Evolutionary conservation across 2,329 filamentous ascomycete species (phyloP).

Genomic region (Fusarium multiceps): DNA sequence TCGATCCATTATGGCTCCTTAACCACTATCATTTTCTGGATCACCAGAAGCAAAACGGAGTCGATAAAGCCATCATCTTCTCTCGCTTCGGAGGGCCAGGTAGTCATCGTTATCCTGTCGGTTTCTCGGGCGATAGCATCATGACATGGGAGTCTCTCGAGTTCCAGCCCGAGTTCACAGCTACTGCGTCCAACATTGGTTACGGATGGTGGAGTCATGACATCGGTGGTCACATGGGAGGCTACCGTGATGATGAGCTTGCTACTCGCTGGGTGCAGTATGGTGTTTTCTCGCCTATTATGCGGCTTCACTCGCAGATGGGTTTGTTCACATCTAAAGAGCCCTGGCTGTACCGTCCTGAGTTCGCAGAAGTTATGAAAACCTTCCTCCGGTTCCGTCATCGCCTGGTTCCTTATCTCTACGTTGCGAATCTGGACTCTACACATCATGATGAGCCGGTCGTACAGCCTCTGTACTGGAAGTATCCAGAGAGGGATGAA

Average conservation of each 20-base stretch:
- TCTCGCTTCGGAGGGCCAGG: conserved; percentile 72
- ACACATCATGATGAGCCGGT: conserved; percentile 61
- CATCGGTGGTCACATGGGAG: conserved; percentile 71
- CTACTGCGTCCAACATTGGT: conserved; percentile 73
- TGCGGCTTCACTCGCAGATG: conserved; percentile 69
- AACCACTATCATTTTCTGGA: conserved; percentile 74
- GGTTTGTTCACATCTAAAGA: conserved; percentile 70
- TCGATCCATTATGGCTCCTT: conserved; percentile 73
- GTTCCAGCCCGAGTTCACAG: conserved; percentile 75
- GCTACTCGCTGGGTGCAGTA: conserved; percentile 70
- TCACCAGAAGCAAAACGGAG: conserved; percentile 50
- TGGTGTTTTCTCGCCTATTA: conserved; percentile 69
- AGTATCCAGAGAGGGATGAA: conserved; percentile 61
- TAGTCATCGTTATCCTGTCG: conserved; percentile 72
- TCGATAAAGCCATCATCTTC: conserved; percentile 61
- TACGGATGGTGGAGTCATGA: conserved; percentile 78
- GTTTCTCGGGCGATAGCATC: conserved; percentile 71
- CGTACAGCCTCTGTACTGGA: conserved; percentile 73
- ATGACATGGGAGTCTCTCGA: conserved; percentile 69
- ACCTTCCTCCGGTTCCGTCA: conserved; percentile 66
- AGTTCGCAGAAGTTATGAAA: conserved; percentile 59
- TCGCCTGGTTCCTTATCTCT: conserved; percentile 68
- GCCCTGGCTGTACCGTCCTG: conserved; percentile 66
- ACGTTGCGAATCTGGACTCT: conserved; percentile 56
- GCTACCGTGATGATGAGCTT: conserved; percentile 68